phyloP scores from a whole-genome alignment of 2,329 filamentous ascomycete genomes.

The Aspergillus tubingensis region DNA sequence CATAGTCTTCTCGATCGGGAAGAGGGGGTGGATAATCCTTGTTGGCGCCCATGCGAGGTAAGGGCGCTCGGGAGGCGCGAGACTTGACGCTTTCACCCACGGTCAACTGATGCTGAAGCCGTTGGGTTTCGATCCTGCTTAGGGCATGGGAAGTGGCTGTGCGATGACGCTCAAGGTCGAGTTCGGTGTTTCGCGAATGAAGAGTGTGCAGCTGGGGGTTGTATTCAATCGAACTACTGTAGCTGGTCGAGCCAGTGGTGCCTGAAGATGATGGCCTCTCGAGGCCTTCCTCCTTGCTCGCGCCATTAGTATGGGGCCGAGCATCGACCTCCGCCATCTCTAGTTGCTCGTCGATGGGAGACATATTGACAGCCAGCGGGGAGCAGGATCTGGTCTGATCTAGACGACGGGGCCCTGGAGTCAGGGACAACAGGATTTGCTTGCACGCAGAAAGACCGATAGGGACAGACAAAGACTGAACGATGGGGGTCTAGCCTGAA shows the following conservation, averaged over 20 bases:
- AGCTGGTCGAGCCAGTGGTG: constrained; percentile 19
- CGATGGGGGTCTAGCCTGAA: background rate
- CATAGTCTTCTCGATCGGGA: constrained; percentile 55
- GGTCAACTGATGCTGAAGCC: constrained; percentile 42
- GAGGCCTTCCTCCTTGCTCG: background rate
- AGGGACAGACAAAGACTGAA: background rate
- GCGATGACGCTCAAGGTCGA: constrained; percentile 33
- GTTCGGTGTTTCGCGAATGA: constrained; percentile 34
- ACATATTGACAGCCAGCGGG: background rate
- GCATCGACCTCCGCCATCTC: constrained; percentile 6
- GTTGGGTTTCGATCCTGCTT: constrained; percentile 35
- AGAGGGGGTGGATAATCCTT: constrained; percentile 56
- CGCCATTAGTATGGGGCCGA: background rate
- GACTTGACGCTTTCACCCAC: constrained; percentile 34
- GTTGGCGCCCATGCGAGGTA: constrained; percentile 37
- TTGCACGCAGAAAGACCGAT: background rate
- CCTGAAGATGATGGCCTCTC: constrained; percentile 7
- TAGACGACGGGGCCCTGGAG: background rate
- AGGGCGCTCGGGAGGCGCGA: constrained; percentile 24
- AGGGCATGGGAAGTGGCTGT: constrained; percentile 27
- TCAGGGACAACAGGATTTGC: background rate
- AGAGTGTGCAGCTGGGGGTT: constrained; percentile 29
- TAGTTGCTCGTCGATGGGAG: constrained; percentile 2
- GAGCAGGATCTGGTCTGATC: background rate
- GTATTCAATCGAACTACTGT: constrained; percentile 31